Conservation (phyloP, 345 rosid genomes). For the Anastatica hierochuntica region DNA sequence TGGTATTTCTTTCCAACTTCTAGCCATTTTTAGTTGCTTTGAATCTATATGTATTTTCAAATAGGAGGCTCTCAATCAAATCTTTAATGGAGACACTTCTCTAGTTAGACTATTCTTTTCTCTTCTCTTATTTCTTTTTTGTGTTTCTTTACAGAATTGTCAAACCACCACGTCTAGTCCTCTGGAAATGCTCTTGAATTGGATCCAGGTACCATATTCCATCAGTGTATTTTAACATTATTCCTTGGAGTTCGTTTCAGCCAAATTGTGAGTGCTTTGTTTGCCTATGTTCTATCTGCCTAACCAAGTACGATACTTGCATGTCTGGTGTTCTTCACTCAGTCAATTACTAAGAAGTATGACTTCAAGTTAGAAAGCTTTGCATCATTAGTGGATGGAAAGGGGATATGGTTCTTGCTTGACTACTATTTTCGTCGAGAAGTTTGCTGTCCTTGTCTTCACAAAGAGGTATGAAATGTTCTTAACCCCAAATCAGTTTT, state of each 20-base stretch:
- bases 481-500: conserved; percentile 1
- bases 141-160: conserved; percentile 30
- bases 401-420: conserved; percentile 93
- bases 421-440: conserved; percentile 83
- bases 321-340: conserved; percentile 25
- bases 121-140: not conserved
- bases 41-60: not conserved
- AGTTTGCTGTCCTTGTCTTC: conserved; percentile 49
- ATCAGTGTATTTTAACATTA: not conserved
- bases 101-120: too few relatives aligned
- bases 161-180: conserved; percentile 23
- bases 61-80: not conserved
- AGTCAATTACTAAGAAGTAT: conserved; percentile 62
- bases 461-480: conserved; percentile 32
- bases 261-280: not conserved
- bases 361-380: conserved; percentile 41
- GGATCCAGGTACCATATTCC: conserved; percentile 61
- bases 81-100: not conserved
- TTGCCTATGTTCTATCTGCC: conserved; percentile 1
- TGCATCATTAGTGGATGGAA: conserved; percentile 68
- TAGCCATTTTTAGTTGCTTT: not conserved
- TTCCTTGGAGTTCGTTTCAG: not conserved
- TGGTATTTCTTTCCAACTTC: not conserved
- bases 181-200: conserved; percentile 54
- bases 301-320: conserved; percentile 9